Evolutionary conservation across 2,329 filamentous ascomycete species (phyloP).

Genomic region (Aureobasidium pullulans): DNA sequence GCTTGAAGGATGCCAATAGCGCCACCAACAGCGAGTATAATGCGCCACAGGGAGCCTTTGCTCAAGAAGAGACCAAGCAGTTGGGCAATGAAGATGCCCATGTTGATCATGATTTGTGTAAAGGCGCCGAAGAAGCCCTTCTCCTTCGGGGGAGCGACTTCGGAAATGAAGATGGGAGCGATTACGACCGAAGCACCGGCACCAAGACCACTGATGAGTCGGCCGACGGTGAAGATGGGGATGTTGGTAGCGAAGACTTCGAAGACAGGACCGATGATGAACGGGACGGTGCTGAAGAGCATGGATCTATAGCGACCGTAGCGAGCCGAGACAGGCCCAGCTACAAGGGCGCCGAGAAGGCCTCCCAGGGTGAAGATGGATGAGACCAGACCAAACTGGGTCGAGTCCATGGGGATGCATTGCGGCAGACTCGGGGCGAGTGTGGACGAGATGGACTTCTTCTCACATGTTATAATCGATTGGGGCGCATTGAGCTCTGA

Average conservation of each 20-base stretch:
- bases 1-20: conserved; percentile 60
- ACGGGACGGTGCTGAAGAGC: conserved; percentile 69
- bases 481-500: conserved; percentile 93
- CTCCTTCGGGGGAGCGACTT: conserved; percentile 65
- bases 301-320: conserved; percentile 71
- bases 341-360: conserved; percentile 69
- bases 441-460: conserved; percentile 40
- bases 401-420: conserved; percentile 82
- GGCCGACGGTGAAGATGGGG: conserved; percentile 60
- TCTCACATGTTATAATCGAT: conserved; percentile 82
- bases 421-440: conserved; percentile 45
- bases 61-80: conserved; percentile 82
- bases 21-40: conserved; percentile 70
- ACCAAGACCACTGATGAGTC: conserved; percentile 73
- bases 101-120: conserved; percentile 88
- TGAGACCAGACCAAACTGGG: conserved; percentile 76
- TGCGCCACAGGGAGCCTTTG: conserved; percentile 69
- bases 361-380: conserved; percentile 90
- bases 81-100: conserved; percentile 76
- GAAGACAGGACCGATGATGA: conserved; percentile 64
- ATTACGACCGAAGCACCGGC: conserved; percentile 88
- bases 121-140: conserved; percentile 65
- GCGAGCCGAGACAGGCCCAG: conserved; percentile 70
- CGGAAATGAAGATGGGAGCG: conserved; percentile 89
- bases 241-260: conserved; percentile 67